Base-by-base conservation (phyloP, 805 yeast species). In the Kregervanrija delftensis region DNA sequence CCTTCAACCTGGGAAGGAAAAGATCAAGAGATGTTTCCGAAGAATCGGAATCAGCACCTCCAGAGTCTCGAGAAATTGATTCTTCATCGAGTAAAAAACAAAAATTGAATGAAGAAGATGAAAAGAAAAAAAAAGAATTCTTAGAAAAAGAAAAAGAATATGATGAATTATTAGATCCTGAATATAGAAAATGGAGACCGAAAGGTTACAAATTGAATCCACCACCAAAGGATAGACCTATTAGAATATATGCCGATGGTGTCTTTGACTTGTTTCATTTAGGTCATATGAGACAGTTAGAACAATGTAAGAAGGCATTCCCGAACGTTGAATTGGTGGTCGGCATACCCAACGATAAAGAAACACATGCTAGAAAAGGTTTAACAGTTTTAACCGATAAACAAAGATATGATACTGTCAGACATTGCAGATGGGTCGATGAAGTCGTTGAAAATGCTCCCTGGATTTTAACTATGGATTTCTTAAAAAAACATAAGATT, bases 231-330 rank as follows among this genome's bases (percentile, higher is more conserved):
- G 93, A 84, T 58, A 74, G 96, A 47, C 90, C 96, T 1, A 79
- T 93, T 30, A 75, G 99, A 48, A 79, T 93, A n/a, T 93, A 93
- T 62, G 99, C 99, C 5, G 99, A 93, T 66, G 99, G 99, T 43
- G 96, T 93, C 14, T 93, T 93, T 69, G 99, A 93, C 66, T 69
- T 93, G 50, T 93, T 93, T 68, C 99, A 93, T 65, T 64, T 93
- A 58, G 99, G 99, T 17, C 99, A 93, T 62, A 93, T 93, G 99
- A 81, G 89, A 59, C 99, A 93, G 64, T 72, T 93, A 55, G 98
- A 93, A 61, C 99, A 93, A 67, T 91, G 98, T 55, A 91, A 93
- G 58, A 90, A 91, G 63, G 78, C 96, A 12, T 80, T 93, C 50
- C 84, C 86, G 11, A 87, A 87, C 55, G 96, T 86, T 31, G 74